Percentiles rank a stretch among this genome's conserved stretches.
phyloP scores from a whole-genome alignment of 768 basidiomycete genomes.

The Termitomyces heimii region DNA sequence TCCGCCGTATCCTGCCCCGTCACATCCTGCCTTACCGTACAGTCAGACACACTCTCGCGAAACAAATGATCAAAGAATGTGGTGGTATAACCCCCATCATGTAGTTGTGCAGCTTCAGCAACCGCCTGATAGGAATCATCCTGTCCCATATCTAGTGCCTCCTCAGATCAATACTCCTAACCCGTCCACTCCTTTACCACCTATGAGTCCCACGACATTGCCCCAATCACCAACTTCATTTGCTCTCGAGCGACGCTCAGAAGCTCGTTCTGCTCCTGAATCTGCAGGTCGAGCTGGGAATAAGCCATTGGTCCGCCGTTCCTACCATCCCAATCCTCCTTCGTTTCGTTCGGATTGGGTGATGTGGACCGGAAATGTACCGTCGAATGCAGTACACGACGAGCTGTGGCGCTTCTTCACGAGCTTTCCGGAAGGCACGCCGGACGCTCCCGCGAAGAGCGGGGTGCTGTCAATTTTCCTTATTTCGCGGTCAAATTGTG shows the following conservation, averaged over 20 bases:
- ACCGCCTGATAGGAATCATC: constrained; percentile 20
- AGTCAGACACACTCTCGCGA: constrained; percentile 27
- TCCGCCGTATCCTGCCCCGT: constrained; percentile 36
- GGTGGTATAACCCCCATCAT: constrained; percentile 45
- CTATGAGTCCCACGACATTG: constrained; percentile 13
- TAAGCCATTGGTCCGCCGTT: constrained; percentile 35
- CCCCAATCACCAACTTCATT: constrained; percentile 3
- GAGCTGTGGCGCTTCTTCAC: constrained; percentile 87
- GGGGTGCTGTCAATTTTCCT: constrained; percentile 86
- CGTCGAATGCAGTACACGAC: constrained; percentile 73
- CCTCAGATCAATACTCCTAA: constrained; percentile 19
- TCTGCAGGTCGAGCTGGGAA: constrained; percentile 14
- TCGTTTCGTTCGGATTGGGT: constrained; percentile 84
- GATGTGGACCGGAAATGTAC: constrained; percentile 96
- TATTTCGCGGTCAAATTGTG: constrained; percentile 92
- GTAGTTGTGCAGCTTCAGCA: constrained; percentile 17
- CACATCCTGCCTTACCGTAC: constrained; percentile 27
- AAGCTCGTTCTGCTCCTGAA: constrained; percentile 5
- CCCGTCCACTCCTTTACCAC: constrained; percentile 12
- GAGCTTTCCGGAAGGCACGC: constrained; percentile 12
- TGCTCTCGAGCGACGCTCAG: constrained; percentile 1
- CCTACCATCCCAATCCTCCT: constrained; percentile 69
- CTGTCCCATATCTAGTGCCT: constrained; percentile 22
- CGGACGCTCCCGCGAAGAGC: constrained; percentile 15
- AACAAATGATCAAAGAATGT: constrained; percentile 39